These are phyloP conservation scores for Lachnellula occidentalis DNA, from an alignment of 2,329 filamentous ascomycete genomes.

Conservation along the genomic window DNA sequence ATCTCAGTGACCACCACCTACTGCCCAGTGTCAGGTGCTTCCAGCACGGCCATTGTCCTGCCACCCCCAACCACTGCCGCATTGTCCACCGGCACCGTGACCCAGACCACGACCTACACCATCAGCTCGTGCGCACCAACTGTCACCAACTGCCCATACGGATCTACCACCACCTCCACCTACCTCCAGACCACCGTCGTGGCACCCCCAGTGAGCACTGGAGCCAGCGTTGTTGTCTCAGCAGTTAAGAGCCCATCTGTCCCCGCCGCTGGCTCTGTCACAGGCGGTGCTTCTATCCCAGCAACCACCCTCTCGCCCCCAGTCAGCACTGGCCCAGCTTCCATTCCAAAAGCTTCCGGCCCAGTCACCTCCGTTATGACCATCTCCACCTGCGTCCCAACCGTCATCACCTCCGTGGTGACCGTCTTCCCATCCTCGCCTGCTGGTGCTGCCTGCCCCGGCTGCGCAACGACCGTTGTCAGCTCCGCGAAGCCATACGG, in stretches of 20 bases:
- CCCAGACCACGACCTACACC: constrained; percentile 18
- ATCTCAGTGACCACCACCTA: background rate
- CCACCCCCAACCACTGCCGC: background rate
- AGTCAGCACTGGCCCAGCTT: background rate
- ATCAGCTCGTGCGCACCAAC: constrained; percentile 24
- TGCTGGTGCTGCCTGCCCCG: background rate
- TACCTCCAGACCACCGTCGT: constrained; percentile 20
- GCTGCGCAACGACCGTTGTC: background rate
- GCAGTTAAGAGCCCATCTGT: background rate
- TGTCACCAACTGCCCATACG: constrained; percentile 27
- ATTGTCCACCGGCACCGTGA: background rate
- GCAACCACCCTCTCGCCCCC: background rate
- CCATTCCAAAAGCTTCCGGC: background rate
- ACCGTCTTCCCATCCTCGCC: constrained; percentile 4
- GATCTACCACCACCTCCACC: constrained; percentile 29
- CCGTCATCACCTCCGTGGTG: constrained; percentile 5
- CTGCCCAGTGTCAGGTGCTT: background rate
- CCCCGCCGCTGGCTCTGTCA: background rate
- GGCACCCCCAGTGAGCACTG: too few species aligned
- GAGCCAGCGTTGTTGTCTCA: background rate
- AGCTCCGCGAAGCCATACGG: background rate
- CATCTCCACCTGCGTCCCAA: constrained; percentile 11
- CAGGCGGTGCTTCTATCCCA: too few species aligned
- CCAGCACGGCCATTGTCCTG: background rate
- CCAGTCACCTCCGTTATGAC: background rate